These are phyloP conservation scores for Scedosporium minutisporum DNA, from an alignment of 2,329 filamentous ascomycete genomes.

Conservation along the genomic window DNA sequence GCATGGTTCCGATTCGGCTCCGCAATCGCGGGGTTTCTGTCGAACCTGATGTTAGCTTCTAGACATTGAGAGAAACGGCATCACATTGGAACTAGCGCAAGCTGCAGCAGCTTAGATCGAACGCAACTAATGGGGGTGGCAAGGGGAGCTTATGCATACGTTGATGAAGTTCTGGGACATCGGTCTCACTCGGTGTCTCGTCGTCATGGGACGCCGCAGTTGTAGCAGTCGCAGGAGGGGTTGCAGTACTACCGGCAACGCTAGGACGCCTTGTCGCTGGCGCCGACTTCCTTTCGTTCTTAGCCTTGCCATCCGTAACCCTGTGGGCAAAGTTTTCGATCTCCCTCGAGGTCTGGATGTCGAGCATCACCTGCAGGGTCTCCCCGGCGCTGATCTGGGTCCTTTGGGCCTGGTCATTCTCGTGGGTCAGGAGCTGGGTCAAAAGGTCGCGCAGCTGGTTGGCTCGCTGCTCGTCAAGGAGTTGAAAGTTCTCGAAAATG, in stretches of 20 bases:
- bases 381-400: conserved; percentile 65
- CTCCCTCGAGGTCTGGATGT: conserved; percentile 78
- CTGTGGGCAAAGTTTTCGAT: conserved; percentile 60
- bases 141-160: conserved; percentile 6
- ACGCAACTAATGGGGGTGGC: neutral
- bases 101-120: too few relatives aligned
- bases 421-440: conserved; percentile 87
- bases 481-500: conserved; percentile 87
- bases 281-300: neutral
- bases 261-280: conserved; percentile 12
- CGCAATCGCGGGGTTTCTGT: conserved; percentile 8
- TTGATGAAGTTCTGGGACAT: conserved; percentile 18
- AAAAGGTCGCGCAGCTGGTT: conserved; percentile 86
- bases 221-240: neutral
- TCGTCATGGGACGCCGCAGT: conserved; percentile 16
- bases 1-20: conserved; percentile 58
- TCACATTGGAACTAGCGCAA: too few relatives aligned
- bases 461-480: conserved; percentile 77
- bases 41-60: neutral
- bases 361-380: conserved; percentile 72
- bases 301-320: conserved; percentile 27
- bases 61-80: neutral
- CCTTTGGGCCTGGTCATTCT: conserved; percentile 76
- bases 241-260: neutral
- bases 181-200: conserved; percentile 34